phyloP scores from a whole-genome alignment of 2,329 filamentous ascomycete genomes.

The Ophiostoma ips region DNA sequence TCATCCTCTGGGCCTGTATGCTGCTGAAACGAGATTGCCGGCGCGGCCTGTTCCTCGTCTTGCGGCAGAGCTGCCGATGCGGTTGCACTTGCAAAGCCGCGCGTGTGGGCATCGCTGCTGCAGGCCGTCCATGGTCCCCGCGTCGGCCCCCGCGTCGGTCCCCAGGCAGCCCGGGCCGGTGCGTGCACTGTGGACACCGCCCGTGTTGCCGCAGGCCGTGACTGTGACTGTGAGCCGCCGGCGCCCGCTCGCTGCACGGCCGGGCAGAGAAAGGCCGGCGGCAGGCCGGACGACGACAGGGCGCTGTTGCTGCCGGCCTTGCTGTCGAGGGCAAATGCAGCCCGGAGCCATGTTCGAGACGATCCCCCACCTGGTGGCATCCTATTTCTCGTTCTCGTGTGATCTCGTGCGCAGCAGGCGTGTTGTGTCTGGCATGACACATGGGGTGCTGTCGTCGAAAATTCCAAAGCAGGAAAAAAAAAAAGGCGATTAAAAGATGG shows the following conservation, averaged over 20 bases:
- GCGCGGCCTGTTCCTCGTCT: neutral
- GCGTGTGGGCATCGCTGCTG: neutral
- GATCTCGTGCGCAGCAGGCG: neutral
- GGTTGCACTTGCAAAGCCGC: neutral
- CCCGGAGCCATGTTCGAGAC: conserved; percentile 9
- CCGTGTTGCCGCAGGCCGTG: neutral
- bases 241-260: neutral
- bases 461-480: neutral
- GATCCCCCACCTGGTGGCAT: conserved; percentile 5
- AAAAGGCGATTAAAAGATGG: neutral
- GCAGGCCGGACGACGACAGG: neutral
- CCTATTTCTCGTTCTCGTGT: neutral
- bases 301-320: neutral
- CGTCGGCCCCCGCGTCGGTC: neutral
- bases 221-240: neutral
- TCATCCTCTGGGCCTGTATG: neutral
- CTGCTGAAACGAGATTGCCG: too few relatives aligned
- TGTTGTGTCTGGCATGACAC: neutral
- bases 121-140: neutral
- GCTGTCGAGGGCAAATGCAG: conserved; percentile 9
- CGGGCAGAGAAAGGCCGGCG: conserved; percentile 13
- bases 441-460: neutral
- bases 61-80: neutral
- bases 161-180: too few relatives aligned
- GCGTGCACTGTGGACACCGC: neutral